phyloP scores from a whole-genome alignment of 2,329 filamentous ascomycete genomes.

The Raffaelea ambrosiae region DNA sequence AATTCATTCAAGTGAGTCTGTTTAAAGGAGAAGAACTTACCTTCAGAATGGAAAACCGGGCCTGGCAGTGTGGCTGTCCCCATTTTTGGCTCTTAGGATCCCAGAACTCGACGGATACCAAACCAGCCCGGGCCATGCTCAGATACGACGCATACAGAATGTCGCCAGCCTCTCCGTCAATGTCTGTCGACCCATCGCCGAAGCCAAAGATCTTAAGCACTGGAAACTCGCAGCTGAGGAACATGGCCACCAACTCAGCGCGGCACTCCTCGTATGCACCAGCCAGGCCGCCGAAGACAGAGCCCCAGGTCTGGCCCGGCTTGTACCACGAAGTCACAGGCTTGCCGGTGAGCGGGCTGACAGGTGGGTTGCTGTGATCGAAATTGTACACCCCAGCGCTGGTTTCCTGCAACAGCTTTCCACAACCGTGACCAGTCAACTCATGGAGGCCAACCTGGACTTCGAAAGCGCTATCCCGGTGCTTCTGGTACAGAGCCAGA shows the following conservation, averaged over 20 bases:
- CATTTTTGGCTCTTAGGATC: constrained; percentile 84
- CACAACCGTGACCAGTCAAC: constrained; percentile 77
- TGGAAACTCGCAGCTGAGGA: constrained; percentile 76
- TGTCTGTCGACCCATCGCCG: constrained; percentile 65
- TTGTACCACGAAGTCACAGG: constrained; percentile 85
- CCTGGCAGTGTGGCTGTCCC: constrained; percentile 89
- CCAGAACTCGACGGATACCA: constrained; percentile 88
- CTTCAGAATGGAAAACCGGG: constrained; percentile 77
- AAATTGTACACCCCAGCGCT: constrained; percentile 80
- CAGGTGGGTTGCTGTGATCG: constrained; percentile 69
- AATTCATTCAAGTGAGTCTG: neutral
- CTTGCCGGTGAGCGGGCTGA: constrained; percentile 70
- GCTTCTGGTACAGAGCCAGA: constrained; percentile 68
- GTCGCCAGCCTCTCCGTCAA: constrained; percentile 71
- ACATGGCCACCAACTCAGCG: constrained; percentile 91
- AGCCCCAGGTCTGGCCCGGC: constrained; percentile 89
- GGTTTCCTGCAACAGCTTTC: constrained; percentile 88
- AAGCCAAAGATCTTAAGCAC: constrained; percentile 90
- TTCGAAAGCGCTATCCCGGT: constrained; percentile 82
- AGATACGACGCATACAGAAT: constrained; percentile 85
- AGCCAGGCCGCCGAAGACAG: constrained; percentile 80
- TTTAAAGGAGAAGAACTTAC: constrained; percentile 13
- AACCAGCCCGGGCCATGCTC: constrained; percentile 87
- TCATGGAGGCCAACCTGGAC: constrained; percentile 95
- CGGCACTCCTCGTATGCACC: constrained; percentile 91